Evolutionary conservation across 768 basidiomycete genomes (phyloP).

Genomic region (Pholiota conissans): DNA sequence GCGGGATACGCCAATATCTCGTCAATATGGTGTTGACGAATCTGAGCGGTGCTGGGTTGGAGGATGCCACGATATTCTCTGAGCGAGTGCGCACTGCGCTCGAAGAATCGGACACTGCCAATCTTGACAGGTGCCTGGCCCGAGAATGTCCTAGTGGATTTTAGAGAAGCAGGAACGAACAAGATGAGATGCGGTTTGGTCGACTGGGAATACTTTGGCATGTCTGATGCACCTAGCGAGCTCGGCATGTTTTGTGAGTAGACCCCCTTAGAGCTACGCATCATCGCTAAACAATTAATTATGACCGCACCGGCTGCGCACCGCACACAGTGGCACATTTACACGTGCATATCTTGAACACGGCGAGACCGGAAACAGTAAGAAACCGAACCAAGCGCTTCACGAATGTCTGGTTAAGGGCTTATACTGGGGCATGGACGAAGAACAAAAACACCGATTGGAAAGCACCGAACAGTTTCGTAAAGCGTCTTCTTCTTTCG

Average conservation of each 20-base stretch:
- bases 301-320: no score
- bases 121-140: conserved; percentile 27
- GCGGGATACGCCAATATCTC: conserved; percentile 6
- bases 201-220: conserved; percentile 35
- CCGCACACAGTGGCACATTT: conserved; percentile 28
- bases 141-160: conserved; percentile 28
- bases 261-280: not conserved
- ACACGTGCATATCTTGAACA: conserved; percentile 22
- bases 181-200: conserved; percentile 21
- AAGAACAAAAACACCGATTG: not conserved
- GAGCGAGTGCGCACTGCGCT: conserved; percentile 6
- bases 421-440: conserved; percentile 9
- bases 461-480: conserved; percentile 15
- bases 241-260: conserved; percentile 33
- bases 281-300: no score
- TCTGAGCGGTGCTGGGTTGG: not conserved
- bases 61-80: conserved; percentile 3
- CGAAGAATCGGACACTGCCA: conserved; percentile 1
- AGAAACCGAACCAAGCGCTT: conserved; percentile 17
- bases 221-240: conserved; percentile 27
- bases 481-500: conserved; percentile 21
- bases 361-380: conserved; percentile 8
- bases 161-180: conserved; percentile 6
- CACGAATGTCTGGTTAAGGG: conserved; percentile 15
- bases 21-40: conserved; percentile 1